phyloP scores from a whole-genome alignment of 306 rosid species.

The Trifolium dubium region DNA sequence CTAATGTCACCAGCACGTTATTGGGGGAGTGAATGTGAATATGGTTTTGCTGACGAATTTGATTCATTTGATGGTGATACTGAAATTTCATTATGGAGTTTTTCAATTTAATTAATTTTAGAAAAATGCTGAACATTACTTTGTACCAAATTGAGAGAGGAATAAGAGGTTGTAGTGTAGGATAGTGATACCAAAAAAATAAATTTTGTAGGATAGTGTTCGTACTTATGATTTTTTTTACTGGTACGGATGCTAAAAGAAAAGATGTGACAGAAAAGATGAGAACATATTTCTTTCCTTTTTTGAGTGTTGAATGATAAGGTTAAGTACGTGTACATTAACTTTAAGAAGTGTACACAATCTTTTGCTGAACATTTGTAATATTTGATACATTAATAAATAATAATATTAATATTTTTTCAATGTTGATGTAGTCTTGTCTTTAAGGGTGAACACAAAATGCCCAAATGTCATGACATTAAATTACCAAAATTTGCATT shows the following conservation, averaged over 20 bases:
- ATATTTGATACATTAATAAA: neutral
- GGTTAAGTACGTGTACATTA: neutral
- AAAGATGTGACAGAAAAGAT: neutral
- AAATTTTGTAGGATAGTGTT: neutral
- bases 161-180: neutral
- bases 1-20: conserved; percentile 58
- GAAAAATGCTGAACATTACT: neutral
- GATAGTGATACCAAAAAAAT: neutral
- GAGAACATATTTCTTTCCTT: neutral
- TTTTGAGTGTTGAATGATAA: neutral
- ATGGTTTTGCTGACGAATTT: conserved; percentile 49
- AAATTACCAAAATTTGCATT: conserved; percentile 39
- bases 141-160: neutral
- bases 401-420: too few species aligned
- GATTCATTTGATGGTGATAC: conserved; percentile 42
- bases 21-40: conserved; percentile 29
- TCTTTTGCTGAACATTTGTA: neutral
- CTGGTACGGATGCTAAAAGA: conserved; percentile 5
- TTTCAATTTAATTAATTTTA: conserved; percentile 38
- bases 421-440: too few species aligned
- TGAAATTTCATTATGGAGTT: conserved; percentile 77
- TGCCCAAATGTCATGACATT: neutral
- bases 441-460: neutral
- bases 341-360: neutral
- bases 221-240: conserved; percentile 15